phyloP scores from a whole-genome alignment of 2,329 filamentous ascomycete species.

The Colletotrichum sp. region DNA sequence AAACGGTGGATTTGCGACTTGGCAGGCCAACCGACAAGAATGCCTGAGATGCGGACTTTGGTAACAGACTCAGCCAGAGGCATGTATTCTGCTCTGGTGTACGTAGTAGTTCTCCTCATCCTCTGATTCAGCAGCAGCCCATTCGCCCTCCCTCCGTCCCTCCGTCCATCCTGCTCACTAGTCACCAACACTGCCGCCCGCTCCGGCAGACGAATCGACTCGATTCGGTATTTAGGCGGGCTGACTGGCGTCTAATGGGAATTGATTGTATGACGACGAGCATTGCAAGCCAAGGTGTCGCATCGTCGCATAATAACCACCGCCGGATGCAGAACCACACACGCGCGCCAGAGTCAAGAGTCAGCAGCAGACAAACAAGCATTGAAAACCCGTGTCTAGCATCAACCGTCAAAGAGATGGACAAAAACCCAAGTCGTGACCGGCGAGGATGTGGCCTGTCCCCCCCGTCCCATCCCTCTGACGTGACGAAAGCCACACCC shows the following conservation, averaged over 20 bases:
- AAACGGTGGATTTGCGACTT: conserved; percentile 12
- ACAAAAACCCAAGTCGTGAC: background rate
- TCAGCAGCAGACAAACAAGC: background rate
- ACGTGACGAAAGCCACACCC: background rate
- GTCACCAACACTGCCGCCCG: background rate
- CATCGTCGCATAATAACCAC: background rate
- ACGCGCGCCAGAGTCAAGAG: background rate
- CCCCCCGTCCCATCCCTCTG: background rate
- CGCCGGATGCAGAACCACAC: background rate
- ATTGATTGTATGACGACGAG: background rate
- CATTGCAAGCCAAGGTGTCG: background rate
- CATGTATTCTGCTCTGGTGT: background rate
- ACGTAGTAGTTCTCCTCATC: background rate
- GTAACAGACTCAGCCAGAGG: background rate
- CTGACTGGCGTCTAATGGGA: background rate
- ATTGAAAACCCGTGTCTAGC: background rate
- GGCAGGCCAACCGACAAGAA: conserved; percentile 19
- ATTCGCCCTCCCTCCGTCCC: background rate
- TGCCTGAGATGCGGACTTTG: background rate
- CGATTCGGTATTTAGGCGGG: background rate
- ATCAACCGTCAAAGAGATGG: background rate
- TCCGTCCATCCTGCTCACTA: background rate
- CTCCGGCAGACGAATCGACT: background rate
- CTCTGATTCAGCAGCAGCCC: background rate
- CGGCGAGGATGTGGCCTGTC: background rate